Base-by-base conservation (phyloP, 768 basidiomycete species). In the Leccinum uliginosum region DNA sequence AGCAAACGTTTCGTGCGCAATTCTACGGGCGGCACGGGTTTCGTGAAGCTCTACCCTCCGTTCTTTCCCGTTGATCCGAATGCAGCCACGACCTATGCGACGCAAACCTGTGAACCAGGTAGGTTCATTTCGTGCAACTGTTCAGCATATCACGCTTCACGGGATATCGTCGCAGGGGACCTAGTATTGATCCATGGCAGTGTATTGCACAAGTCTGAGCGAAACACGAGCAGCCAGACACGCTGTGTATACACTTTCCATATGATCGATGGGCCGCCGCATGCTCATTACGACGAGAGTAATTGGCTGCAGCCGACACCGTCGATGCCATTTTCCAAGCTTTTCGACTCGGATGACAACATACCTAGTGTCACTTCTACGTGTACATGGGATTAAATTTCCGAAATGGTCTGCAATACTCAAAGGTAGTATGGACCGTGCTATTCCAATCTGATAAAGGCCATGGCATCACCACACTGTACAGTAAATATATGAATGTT, bases 201-300 rank as follows among this genome's bases (percentile, higher is more conserved):
- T 21, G 93, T 98, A 2, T 74, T 97, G 58, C 97, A 99, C 75
- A 93, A 93, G 69, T 93, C 91, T 0, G 91, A 92, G 67, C 82
- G 83, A 53, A 99, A 99, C 70, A 80, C 79, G 1, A 92, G 90
- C 53, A 75, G 81, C 21, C 79, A 85, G 59, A 92, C 92, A 2
- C 81, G 97, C 54, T 91, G 86, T 61, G 95, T 95, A 27, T 99
- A 98, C 69, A 98, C 97, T 0, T 98, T 97, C 71, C 95, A 93
- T 63, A 92, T 93, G 91, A 86, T 93, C 49, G 91, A 96, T 65
- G 86, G 81, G 19, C 80, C 80, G 40, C 86, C 83, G 23, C 73
- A 80, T 63, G 89, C 84, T 7, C 73, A 67, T 40, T 97, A 95
- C 56, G 96, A 98, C 59, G 80, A 84, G 65, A 91, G 91, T 82